phyloP scores from a whole-genome alignment of 2,329 filamentous ascomycete species.

The Pseudogymnoascus sp. region DNA sequence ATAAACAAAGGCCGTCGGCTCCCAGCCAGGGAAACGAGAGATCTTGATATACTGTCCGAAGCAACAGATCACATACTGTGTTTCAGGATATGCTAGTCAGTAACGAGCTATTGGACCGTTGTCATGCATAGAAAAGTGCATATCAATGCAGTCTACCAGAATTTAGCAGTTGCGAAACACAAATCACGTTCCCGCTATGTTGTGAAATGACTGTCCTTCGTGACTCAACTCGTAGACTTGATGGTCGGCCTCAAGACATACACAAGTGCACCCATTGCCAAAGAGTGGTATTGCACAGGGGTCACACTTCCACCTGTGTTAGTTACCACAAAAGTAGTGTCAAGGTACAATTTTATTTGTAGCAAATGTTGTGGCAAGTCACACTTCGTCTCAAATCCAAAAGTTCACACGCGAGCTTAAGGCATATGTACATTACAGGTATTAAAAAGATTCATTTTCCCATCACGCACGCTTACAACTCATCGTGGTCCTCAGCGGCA shows the following conservation, averaged over 20 bases:
- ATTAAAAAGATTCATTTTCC: conserved; percentile 3
- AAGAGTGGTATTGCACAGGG: background rate
- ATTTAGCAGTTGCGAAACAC: background rate
- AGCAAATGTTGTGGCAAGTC: background rate
- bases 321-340: background rate
- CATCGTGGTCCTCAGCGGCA: conserved; percentile 50
- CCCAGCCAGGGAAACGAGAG: too few relatives aligned
- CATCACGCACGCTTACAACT: conserved; percentile 53
- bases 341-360: background rate
- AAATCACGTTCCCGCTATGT: conserved; percentile 1
- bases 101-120: background rate
- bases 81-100: background rate
- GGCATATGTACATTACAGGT: background rate
- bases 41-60: background rate
- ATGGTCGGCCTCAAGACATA: background rate
- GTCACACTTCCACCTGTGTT: background rate
- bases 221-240: background rate
- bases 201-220: background rate
- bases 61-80: background rate
- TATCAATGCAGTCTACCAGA: background rate
- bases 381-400: background rate
- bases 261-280: background rate
- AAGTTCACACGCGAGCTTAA: conserved; percentile 1
- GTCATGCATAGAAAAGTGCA: background rate
- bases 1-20: background rate